Evolutionary conservation across 495 filamentous ascomycete genomes (phyloP).

Genomic region (Aspergillus steynii): DNA sequence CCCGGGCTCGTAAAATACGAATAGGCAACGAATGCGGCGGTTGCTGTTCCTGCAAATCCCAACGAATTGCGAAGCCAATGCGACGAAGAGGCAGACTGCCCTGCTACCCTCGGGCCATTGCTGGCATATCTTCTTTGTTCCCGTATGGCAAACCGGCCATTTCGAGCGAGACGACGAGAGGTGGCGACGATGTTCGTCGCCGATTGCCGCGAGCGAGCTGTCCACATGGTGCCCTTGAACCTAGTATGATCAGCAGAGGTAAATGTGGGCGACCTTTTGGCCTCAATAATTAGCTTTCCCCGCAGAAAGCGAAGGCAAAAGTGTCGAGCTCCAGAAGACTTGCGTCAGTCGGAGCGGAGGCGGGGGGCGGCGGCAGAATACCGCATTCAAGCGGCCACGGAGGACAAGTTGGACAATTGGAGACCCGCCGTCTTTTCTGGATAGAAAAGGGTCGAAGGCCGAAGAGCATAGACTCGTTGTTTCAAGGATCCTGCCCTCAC

Average conservation of each 20-base stretch:
- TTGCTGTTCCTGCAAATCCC: conserved; percentile 36
- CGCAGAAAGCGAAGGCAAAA: conserved; percentile 2
- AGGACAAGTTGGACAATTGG: conserved; percentile 1
- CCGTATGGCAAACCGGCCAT: conserved; percentile 22
- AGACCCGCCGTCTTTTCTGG: neutral
- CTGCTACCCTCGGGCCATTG: conserved; percentile 20
- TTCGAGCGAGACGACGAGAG: conserved; percentile 21
- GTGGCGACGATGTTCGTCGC: conserved; percentile 20
- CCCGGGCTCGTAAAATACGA: conserved; percentile 30
- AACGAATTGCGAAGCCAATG: conserved; percentile 40
- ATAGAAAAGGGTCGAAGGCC: neutral
- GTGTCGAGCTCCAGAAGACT: conserved; percentile 4
- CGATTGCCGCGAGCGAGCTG: conserved; percentile 30
- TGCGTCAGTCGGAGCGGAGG: conserved; percentile 31
- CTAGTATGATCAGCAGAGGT: neutral
- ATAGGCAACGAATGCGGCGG: conserved; percentile 38
- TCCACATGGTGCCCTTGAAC: conserved; percentile 29
- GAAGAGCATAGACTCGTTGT: neutral
- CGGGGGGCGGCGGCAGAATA: conserved; percentile 43
- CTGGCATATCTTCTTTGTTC: conserved; percentile 35
- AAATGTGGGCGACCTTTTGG: neutral
- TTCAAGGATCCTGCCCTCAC: conserved; percentile 4
- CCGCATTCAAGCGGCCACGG: conserved; percentile 24
- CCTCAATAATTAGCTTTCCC: neutral
- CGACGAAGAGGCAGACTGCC: conserved; percentile 16